phyloP scores from a whole-genome alignment of 441 rosid genomes.

The Pelargonium cotyledonis region DNA sequence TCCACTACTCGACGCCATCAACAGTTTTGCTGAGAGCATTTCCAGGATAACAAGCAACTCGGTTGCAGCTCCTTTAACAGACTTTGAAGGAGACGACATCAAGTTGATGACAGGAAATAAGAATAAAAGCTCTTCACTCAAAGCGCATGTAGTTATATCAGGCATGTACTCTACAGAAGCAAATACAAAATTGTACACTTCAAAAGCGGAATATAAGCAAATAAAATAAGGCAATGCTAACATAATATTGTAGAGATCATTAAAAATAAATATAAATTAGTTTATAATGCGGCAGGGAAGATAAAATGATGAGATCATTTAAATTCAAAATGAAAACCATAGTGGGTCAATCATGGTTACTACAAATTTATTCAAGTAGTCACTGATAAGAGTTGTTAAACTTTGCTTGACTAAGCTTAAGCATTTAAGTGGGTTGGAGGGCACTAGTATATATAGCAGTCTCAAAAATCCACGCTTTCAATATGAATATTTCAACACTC shows the following conservation, averaged over 20 bases:
- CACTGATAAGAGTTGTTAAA: neutral
- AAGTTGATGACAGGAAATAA: slow-evolving; percentile 64
- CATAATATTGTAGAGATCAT: neutral
- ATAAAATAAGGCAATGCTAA: neutral
- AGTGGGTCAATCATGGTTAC: neutral
- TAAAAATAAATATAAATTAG: neutral
- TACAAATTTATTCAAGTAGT: neutral
- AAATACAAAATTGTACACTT: slow-evolving; percentile 7
- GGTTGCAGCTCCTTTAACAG: slow-evolving; percentile 65
- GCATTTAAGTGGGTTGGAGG: too few relatives aligned
- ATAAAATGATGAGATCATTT: neutral
- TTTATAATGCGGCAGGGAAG: neutral
- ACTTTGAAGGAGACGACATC: slow-evolving; percentile 79
- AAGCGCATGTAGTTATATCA: slow-evolving; percentile 28
- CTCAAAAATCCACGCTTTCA: too few relatives aligned
- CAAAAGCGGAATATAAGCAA: neutral
- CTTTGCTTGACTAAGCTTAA: too few relatives aligned
- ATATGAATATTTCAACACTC: too few relatives aligned
- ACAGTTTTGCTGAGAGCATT: slow-evolving; percentile 41
- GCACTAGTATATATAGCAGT: too few relatives aligned
- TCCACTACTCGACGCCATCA: slow-evolving; percentile 42
- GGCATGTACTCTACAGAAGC: slow-evolving; percentile 36
- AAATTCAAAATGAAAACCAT: neutral
- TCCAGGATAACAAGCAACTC: slow-evolving; percentile 68
- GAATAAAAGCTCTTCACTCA: slow-evolving; percentile 61